These are phyloP conservation scores for Solanum pimpinellifolium DNA, from an alignment of 257 asterid species.

Conservation along the genomic window DNA sequence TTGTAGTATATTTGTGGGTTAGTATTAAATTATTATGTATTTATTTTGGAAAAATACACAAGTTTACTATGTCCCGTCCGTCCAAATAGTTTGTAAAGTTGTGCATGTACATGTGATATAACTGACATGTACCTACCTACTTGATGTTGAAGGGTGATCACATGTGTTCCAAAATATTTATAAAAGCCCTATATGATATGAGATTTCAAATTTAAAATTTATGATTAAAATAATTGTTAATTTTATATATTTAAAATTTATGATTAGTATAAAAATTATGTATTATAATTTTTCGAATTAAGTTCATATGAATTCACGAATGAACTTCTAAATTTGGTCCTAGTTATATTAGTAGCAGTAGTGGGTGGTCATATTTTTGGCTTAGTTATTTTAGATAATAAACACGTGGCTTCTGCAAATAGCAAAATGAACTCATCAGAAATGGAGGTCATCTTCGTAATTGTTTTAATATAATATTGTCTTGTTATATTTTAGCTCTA, in stretches of 20 bases:
- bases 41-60: neutral
- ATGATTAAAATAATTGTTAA: neutral
- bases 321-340: neutral
- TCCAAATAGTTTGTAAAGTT: neutral
- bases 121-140: neutral
- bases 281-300: neutral
- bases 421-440: neutral
- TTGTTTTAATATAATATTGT: neutral
- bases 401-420: neutral
- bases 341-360: neutral
- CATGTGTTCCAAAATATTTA: neutral
- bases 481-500: neutral
- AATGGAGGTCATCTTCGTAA: neutral
- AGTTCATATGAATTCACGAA: neutral
- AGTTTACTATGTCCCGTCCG: neutral
- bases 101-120: neutral
- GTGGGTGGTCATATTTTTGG: neutral
- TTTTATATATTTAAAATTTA: neutral
- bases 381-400: neutral
- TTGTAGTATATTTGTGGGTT: neutral
- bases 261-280: no score
- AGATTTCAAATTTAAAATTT: neutral
- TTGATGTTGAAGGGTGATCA: neutral
- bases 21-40: neutral
- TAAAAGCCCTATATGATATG: accelerated